Conservation (phyloP, 2,329 filamentous ascomycete genomes). For the Colletotrichum plurivorum region DNA sequence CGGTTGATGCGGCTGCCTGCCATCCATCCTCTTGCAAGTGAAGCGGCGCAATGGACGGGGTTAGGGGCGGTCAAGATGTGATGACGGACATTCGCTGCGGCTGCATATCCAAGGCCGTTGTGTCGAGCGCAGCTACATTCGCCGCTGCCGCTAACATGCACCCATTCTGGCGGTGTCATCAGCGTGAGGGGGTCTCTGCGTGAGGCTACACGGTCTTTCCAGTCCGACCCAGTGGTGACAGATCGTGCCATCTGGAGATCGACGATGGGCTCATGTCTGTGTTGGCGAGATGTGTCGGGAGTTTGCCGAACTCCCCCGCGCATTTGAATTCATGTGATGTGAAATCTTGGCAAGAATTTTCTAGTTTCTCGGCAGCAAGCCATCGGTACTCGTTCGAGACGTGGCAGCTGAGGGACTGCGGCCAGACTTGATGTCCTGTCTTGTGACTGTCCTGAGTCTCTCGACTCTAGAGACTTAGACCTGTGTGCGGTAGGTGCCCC, state of each 20-base stretch:
- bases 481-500: no score
- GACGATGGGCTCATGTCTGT: constrained; percentile 2
- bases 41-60: constrained; percentile 7
- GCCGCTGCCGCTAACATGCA: background rate
- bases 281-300: background rate
- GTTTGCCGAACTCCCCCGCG: background rate
- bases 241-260: constrained; percentile 4
- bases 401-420: no score
- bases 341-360: background rate
- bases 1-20: background rate
- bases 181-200: background rate
- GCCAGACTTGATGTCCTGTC: no score
- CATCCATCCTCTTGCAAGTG: background rate
- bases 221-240: background rate
- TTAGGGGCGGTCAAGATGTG: constrained; percentile 1
- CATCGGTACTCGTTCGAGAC: no score
- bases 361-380: background rate
- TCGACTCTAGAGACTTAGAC: no score
- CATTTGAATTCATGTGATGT: background rate
- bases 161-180: background rate
- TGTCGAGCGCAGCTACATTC: background rate
- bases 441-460: no score
- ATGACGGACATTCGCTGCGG: background rate
- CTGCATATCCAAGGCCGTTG: background rate
- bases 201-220: constrained; percentile 2